Conservation (phyloP, 83 land plant genomes). For the Picea abies region DNA sequence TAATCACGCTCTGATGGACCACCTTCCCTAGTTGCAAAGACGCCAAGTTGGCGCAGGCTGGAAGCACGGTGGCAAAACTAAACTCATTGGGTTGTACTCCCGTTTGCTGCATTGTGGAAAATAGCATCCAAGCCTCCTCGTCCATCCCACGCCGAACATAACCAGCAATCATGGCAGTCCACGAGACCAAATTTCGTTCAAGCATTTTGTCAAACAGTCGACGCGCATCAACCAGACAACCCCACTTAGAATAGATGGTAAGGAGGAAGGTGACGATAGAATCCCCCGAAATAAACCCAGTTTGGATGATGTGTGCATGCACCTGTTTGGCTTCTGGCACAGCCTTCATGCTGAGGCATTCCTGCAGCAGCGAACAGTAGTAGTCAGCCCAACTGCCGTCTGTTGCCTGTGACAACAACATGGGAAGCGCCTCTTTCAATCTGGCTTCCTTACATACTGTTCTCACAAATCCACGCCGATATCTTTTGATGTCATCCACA, state of each 20-base stretch:
- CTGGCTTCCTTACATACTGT: too few species aligned
- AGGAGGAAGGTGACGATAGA: conserved; percentile 51
- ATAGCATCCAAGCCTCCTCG: conserved; percentile 37
- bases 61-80: conserved; percentile 29
- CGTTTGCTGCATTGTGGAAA: conserved; percentile 35
- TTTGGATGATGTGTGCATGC: conserved; percentile 40
- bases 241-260: conserved; percentile 37
- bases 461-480: too few species aligned
- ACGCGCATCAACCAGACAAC: conserved; percentile 24
- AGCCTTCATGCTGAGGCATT: neutral
- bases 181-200: conserved; percentile 33
- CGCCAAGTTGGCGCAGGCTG: conserved; percentile 42
- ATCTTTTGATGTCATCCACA: too few species aligned
- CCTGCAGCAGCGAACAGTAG: too few species aligned
- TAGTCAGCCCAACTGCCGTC: too few species aligned
- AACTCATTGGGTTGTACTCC: conserved; percentile 34
- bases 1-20: conserved; percentile 29
- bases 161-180: conserved; percentile 53
- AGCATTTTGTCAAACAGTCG: conserved; percentile 40
- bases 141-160: conserved; percentile 26
- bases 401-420: too few species aligned
- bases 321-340: conserved; percentile 40
- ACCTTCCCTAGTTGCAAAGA: conserved; percentile 32
- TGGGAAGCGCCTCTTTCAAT: too few species aligned
- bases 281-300: conserved; percentile 34